Conservation (phyloP, 1,139 yeast genomes). For the Pichia sp. region DNA sequence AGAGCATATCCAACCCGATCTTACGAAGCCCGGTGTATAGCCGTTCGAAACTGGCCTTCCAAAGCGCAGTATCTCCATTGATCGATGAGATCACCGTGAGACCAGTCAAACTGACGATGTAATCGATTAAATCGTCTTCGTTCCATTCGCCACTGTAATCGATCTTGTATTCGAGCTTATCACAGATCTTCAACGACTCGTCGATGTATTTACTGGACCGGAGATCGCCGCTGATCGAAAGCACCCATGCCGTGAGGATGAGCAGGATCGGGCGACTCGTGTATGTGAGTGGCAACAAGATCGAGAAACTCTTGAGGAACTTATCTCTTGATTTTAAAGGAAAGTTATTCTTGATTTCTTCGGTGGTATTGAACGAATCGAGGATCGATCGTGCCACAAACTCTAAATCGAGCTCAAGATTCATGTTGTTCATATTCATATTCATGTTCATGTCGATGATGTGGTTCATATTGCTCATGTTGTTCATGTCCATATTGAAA, state of each 20-base stretch:
- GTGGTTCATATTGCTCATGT: background rate
- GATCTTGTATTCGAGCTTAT: constrained; percentile 13
- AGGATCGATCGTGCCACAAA: constrained; percentile 9
- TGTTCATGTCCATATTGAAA: background rate
- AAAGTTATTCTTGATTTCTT: background rate
- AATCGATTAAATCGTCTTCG: constrained; percentile 15
- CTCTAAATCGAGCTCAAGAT: constrained; percentile 2
- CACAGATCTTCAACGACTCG: constrained; percentile 13
- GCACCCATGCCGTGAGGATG: constrained; percentile 21
- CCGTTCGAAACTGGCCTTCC: constrained; percentile 23
- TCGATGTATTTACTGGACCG: constrained; percentile 13
- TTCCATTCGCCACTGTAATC: constrained; percentile 3
- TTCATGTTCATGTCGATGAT: background rate
- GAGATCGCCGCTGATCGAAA: constrained; percentile 7
- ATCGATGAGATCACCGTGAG: constrained; percentile 21
- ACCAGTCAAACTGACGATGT: constrained; percentile 20
- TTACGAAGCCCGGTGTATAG: constrained; percentile 15
- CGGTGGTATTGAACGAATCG: background rate
- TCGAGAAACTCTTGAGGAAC: constrained; percentile 29
- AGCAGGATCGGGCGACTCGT: constrained; percentile 31
- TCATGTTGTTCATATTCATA: background rate
- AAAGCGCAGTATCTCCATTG: constrained; percentile 19
- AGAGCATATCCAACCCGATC: constrained; percentile 17
- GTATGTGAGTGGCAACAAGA: constrained; percentile 35
- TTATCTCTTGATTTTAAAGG: constrained; percentile 10